Conservation (phyloP, 2,329 filamentous ascomycete species). For the Fusarium sp. region DNA sequence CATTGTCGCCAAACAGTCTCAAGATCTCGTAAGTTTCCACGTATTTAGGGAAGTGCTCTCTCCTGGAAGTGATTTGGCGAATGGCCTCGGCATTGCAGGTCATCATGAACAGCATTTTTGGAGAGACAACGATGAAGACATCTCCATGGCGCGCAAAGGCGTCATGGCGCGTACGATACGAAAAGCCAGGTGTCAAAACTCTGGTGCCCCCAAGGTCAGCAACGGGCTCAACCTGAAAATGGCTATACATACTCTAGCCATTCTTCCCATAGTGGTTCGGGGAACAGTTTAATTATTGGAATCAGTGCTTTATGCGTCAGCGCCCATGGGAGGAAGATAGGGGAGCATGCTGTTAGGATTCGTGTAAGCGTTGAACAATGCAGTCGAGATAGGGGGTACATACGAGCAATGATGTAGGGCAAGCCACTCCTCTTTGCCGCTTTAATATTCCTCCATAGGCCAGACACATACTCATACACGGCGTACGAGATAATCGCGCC, state of each 20-base stretch:
- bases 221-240: background rate
- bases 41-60: conserved; percentile 74
- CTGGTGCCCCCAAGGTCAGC: conserved; percentile 49
- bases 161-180: conserved; percentile 65
- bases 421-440: conserved; percentile 64
- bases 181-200: conserved; percentile 68
- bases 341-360: conserved; percentile 56
- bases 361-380: background rate
- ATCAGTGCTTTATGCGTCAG: conserved; percentile 65
- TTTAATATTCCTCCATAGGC: conserved; percentile 59
- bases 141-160: conserved; percentile 72
- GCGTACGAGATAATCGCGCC: conserved; percentile 51
- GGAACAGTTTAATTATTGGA: conserved; percentile 66
- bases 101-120: conserved; percentile 63
- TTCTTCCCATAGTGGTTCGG: conserved; percentile 64
- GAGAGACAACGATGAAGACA: conserved; percentile 72
- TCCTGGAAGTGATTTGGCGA: conserved; percentile 71
- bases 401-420: conserved; percentile 66
- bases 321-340: conserved; percentile 67
- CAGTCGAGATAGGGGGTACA: conserved; percentile 34
- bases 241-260: conserved; percentile 67
- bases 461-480: conserved; percentile 48
- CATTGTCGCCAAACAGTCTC: conserved; percentile 73
- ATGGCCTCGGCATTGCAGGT: conserved; percentile 74
- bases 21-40: conserved; percentile 52